Base-by-base conservation (phyloP, 495 filamentous ascomycete species). In the Barbatosphaeria neglecta region DNA sequence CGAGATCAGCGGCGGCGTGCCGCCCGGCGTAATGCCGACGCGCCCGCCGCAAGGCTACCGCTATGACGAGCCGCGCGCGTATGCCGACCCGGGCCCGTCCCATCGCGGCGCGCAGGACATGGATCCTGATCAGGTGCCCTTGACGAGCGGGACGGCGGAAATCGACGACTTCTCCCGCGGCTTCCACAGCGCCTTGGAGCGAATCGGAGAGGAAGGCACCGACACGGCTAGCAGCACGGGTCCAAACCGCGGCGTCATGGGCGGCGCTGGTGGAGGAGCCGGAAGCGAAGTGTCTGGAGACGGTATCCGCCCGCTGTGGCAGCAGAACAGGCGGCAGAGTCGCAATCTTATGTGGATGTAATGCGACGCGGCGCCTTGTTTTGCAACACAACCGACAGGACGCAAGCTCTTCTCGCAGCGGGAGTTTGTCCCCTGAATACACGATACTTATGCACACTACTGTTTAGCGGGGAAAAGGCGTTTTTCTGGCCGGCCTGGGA, bases 281-380 rank as follows among this genome's bases (percentile, higher is more conserved):
- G 46, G 31, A 24, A 15, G 40, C 44, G 16, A 50, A 24, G 8
- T 50, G 0, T 49, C 55, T 8, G 45, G 31, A 6, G 48, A 40
- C 7, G 53, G 52, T 20, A 18, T 53, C 20, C 45, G 52, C 22
- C 69, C 68, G 28, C 53, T 73, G 16, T 73, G 69, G 69, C 69
- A 73, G 58, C 69, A 73, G 58, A 68, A 70, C 41, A 47, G 69
- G 44, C 61, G 64, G 48, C 67, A 66, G 50, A 67, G 67, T 49
- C 56, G 68, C 37, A 69, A 70, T 47, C 39, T 67, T 43, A 66
- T 70, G 63, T 73, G 69, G 69, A 51, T 69, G 56, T 70, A 53
- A 67, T 11, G 5, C 33, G 15, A 33, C 7, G 28, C 28, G 15
- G 15, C 13, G 33, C 33, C 13, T 37, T 37, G 18, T 7, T 4